Base-by-base conservation (phyloP, 192 early-diverging fungal genomes). In the Coemansia sp. region DNA sequence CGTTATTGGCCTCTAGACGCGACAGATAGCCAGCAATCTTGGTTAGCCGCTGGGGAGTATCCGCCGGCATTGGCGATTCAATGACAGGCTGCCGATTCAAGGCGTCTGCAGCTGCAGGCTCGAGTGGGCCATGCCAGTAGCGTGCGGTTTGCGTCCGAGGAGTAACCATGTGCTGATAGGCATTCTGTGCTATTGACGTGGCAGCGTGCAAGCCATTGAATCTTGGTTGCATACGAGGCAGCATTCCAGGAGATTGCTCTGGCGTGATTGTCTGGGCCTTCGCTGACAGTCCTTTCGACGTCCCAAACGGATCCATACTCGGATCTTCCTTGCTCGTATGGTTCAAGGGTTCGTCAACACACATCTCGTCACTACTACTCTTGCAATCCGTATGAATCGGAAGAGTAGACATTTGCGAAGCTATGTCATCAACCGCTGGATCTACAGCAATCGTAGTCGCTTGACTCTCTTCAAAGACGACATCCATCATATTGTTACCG, bases 101-200 rank as follows among this genome's bases (percentile, higher is more conserved):
- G 0, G 67, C 21, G 15, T 42, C 32, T 13, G 41, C 40, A 19
- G 61, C 44, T 47, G 64, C 39, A 18, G 76, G n/a, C 38, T 72
- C 76, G 48, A 83, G 58, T 1, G 81, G 81, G 1, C 81, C 81
- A 38, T 70, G 52, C 81, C 81, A 83, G 62, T 83, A 83, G 16
- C 81, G 69, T 8, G 81, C 81, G 9, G 69, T 69, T 54, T 83
- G 76, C 8, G 81, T 83, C 58, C 76, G 75, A 42, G 81, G 81
- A 7, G 79, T 81, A 23, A 42, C 72, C 37, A 74, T 61, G 1
- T 16, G 32, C 42, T 59, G 70, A 23, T 32, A 54, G 13, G 19
- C 19, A 54, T 26, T 54, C 23, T 54, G 52, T 8, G 19, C 61
- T 47, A 32, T 16, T 39, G 64, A n/a, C 5, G 40, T 18, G 39